Base-by-base conservation (phyloP, 2,329 filamentous ascomycete species). In the Beauveria caledonica region DNA sequence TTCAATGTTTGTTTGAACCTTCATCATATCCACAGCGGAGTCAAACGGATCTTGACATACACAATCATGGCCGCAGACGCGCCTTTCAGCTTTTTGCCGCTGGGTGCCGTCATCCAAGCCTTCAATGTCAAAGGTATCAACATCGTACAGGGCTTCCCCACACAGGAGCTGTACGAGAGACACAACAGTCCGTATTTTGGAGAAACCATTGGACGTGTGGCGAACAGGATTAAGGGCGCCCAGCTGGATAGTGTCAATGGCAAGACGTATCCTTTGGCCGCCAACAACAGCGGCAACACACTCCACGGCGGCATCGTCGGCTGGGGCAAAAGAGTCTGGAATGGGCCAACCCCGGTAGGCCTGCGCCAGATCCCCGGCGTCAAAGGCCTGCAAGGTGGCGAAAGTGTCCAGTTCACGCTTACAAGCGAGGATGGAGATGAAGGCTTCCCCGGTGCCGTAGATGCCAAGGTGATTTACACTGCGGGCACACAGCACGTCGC, bases 141-240 rank as follows among this genome's bases (percentile, higher is more conserved):
- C 77, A 94, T 99, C 65, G 92, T 97, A 23, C 89, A 94, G 66
- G 86, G 87, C 58, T 97, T 97, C 76, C 84, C 89, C 19, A 86
- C 81, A 15, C 83, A 88, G 58, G 84, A 88, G 49, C 83, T 87
- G 63, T 97, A 97, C 77, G 82, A 82, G 65, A 76, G 84, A 66
- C 78, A 92, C 78, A 93, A 94, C 76, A 77, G 74, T 11, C 86
- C 90, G 1, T 92, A 86, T 78, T 97, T 96, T 71, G 93, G 94
- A 64, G 92, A 93, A 72, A 97, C 91, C 49, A 96, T 97, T 71
- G 94, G 94, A 60, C 89, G 86, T 58, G 78, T 86, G 21, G 85
- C 92, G 63, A 97, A 97, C 77, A 87, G 93, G 61, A 85, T 96
- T 71, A 83, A 84, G 60, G 78, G 81, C 68, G 91, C 86, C 27